A percentile compares a stretch with the other conserved stretches of the same genome.
phyloP scores from a whole-genome alignment of 306 rosid species.

The Carpinus viminea region DNA sequence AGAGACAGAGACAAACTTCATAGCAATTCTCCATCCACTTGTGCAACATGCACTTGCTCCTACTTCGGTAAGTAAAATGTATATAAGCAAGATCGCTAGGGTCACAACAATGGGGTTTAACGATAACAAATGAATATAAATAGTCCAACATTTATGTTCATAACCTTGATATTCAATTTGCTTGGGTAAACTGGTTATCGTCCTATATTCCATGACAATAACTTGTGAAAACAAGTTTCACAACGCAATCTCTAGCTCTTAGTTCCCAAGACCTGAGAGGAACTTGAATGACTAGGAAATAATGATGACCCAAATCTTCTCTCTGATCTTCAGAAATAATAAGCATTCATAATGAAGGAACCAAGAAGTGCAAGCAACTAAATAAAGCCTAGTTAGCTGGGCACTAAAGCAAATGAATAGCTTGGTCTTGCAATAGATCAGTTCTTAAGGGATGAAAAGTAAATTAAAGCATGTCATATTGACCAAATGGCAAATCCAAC shows the following conservation, averaged over 20 bases:
- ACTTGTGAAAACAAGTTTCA: neutral
- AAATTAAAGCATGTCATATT: neutral
- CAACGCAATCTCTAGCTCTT: neutral
- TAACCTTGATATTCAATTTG: neutral
- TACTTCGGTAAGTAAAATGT: neutral
- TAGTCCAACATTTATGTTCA: neutral
- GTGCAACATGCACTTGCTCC: neutral
- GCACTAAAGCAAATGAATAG: conserved; percentile 7
- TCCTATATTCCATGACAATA: neutral
- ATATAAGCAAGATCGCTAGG: neutral
- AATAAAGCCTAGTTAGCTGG: conserved; percentile 1
- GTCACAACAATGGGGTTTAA: neutral
- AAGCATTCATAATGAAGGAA: neutral
- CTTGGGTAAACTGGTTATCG: neutral
- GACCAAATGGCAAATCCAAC: neutral
- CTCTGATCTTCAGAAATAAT: neutral
- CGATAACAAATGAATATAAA: neutral
- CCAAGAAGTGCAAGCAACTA: neutral
- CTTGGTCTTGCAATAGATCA: neutral
- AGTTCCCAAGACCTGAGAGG: neutral
- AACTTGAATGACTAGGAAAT: neutral
- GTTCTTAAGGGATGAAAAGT: neutral
- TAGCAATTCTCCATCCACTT: neutral
- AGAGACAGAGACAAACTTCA: neutral
- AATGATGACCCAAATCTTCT: neutral